Conservation (phyloP, 2,329 filamentous ascomycete species). For the Curvularia sp. region DNA sequence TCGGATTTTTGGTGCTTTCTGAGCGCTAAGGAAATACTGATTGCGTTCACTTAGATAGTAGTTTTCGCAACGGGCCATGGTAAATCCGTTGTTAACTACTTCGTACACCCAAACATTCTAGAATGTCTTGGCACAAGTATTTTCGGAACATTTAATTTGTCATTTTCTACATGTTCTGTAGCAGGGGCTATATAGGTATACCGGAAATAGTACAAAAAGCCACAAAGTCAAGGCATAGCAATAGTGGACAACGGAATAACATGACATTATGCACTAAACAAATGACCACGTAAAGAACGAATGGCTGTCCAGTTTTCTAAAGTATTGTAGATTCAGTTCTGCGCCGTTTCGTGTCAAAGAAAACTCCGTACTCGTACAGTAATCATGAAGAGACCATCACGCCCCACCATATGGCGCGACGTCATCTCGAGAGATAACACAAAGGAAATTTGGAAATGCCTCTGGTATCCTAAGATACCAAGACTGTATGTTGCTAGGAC, state of each 20-base stretch:
- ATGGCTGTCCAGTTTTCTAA: conserved; percentile 44
- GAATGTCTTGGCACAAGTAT: background rate
- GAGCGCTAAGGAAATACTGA: background rate
- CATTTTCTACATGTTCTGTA: background rate
- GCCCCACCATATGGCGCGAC: background rate
- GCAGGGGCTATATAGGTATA: background rate
- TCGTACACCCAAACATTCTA: background rate
- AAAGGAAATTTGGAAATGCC: background rate
- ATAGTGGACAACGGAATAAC: conserved; percentile 48
- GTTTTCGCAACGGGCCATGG: background rate
- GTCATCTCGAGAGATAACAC: background rate
- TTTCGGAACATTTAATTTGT: background rate
- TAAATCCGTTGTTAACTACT: background rate
- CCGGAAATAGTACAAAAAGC: background rate
- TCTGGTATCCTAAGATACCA: background rate
- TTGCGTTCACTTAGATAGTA: background rate
- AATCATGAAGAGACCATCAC: conserved; percentile 8
- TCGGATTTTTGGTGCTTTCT: background rate
- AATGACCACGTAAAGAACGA: conserved; percentile 44
- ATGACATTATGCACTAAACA: conserved; percentile 43
- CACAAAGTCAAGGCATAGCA: conserved; percentile 15
- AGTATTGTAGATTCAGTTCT: conserved; percentile 24
- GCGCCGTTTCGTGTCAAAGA: conserved; percentile 12
- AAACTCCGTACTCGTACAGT: conserved; percentile 26
- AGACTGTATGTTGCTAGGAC: background rate